Base-by-base conservation (phyloP, 75 land plant genomes). In the Cryptomeria japonica region DNA sequence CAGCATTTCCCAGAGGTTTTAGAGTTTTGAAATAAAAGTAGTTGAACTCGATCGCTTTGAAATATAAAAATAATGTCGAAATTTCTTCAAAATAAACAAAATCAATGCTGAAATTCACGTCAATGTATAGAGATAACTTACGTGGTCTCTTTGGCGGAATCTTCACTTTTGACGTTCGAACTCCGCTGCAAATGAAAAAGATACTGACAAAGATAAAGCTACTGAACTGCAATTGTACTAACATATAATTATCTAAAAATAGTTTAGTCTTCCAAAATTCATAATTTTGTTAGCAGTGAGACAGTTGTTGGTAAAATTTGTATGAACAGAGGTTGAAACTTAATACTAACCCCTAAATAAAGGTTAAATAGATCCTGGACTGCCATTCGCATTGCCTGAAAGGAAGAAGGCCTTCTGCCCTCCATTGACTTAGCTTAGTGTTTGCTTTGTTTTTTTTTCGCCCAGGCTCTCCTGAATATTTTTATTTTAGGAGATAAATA, bases 301-400 rank as follows among this genome's bases (percentile, higher is more conserved):
- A 22, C 22, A 25, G 5, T 22, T 19, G 53, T 49, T 13, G 2
- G 53, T 11, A 49, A 12, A 49, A 1, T 9, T 12, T 49, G 53
- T 49, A 49, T 49, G 53, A 12, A 49, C 53, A 49, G 53, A 49
- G 0, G 14, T 49, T 49, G 8, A 49, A 49, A 49, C 12, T 38
- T 28, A 61, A 31, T 75, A 78, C 88, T 83, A 91, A 97, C 99
- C 80, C 98, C 99, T 51, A 97, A 83, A 86, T 95, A 95, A 80
- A 92, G 90, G 73, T 95, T 91, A 91, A 95, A 94, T 86, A 95
- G 93, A 41, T 95, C 96, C 84, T 92, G 84, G 85, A 95, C 86
- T 22, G 96, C 93, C 39, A 85, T 12, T 42, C 49, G 44, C 37
- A 87, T 79, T 3, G 89, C 82, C 42, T 88, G 87, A 78, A 84